Evolutionary conservation across 164 flowering plant genomes (phyloP), one percentile per base, ranked within the genome.

Genomic region (Annona squamosa): DNA sequence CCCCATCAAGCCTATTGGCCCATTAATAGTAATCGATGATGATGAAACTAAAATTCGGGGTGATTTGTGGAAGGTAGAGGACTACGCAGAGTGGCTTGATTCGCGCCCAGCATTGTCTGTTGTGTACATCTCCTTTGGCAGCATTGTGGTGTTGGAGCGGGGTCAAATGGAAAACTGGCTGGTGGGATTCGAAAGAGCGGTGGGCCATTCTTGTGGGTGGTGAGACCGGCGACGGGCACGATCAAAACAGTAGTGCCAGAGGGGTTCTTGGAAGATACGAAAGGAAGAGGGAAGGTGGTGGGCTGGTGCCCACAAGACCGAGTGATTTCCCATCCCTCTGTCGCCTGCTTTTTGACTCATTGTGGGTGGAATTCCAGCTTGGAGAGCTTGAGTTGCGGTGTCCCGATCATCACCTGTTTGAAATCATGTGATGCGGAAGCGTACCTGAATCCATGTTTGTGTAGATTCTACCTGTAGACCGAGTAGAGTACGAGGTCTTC

Each of bases 291-390:
- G 4, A 81, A 73, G 75, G 74, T 90, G 18, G 90, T 90, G 57
- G 62, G 74, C 41, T 90, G 89, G 90, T 73, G 86, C 70, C 88
- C 90, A 3, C 95, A 90, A 63, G 90, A 87, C 47, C 65, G 77
- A 61, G 92, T 90, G 1, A 56, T 90, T 46, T 77, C 75, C 2
- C 96, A 90, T 73, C 82, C 89, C 3, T 83, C 93, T 2, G 74
- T 86, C 4, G 82, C 88, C 0, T 89, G 89, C 68, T 88, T 88
- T 66, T 68, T 89, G 68, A 86, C 89, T 0, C 93, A 90, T 72
- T 90, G 93, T 46, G 93, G 95, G 0, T 90, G 95, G 95, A 89
- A 89, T 76, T 90, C 91, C 2, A 63, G 91, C 0, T 62, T 85
- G 82, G 93, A 90, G 80, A 78, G 85, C 4, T 61, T 88, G 4